Evolutionary conservation across 2,329 filamentous ascomycete genomes (phyloP), one percentile per base, ranked within the genome.

Genomic region (Sarocladiaceae sp.): DNA sequence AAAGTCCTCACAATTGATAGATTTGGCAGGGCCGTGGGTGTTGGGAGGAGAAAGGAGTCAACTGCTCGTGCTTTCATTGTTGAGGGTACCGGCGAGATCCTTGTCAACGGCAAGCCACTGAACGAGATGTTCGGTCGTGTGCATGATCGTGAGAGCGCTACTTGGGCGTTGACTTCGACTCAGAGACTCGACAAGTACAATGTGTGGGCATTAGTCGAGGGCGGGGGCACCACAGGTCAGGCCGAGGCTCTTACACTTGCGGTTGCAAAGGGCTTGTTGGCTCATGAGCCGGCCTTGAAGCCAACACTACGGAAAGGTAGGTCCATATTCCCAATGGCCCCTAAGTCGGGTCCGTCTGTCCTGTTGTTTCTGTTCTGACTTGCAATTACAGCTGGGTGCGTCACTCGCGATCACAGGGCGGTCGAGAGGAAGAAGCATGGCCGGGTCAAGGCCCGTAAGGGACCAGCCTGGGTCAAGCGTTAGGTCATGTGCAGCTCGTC

Each of bases 371-470:
- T 47, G 51, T 62, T 59, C 73, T 79, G 62, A 79, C 64, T 45
- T 50, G 45, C 42, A 47, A 49, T 50, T 59, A 58, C 64, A 98
- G 93, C 91, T 62, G 94, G 94, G 51, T 89, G 85, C 65, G 79
- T 98, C 51, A 94, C 90, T 43, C 85, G 91, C 60, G 91, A 98
- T 70, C 79, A 83, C 47, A 88, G 91, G 70, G 82, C 76, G 59
- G 94, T 98, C 54, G 93, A 98, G 71, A 91, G 93, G 65, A 98
- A 98, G 83, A 97, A 98, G 79, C 80, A 88, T 46, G 94, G 93
- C 55, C 88, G 88, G 60, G 68, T 95, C 70, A 98, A 98, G 78
- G 91, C 93, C 47, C 86, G 93, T 69, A 98, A 98, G 82, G 94
- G 85, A 81, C 91, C 91, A 48, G 79, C 93, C 57, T 98, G 94